Conservation (phyloP, 257 asterid genomes). For the Linderniella brevidens region DNA sequence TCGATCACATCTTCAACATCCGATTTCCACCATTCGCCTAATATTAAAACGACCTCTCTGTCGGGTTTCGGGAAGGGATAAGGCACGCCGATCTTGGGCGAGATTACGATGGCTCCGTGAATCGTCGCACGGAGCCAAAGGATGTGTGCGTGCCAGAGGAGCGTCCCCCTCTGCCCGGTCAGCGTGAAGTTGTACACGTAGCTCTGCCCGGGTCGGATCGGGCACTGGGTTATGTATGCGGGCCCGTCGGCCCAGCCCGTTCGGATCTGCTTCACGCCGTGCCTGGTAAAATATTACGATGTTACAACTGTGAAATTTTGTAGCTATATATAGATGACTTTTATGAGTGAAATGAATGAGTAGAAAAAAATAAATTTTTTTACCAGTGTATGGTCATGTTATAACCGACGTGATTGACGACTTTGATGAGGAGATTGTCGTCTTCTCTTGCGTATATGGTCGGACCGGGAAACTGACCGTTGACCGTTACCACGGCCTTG, state of each 20-base stretch:
- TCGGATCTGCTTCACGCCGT: slow-evolving; percentile 42
- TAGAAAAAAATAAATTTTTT: background rate
- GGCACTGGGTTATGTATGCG: slow-evolving; percentile 56
- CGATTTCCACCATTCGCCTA: slow-evolving; percentile 67
- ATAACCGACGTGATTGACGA: slow-evolving; percentile 36
- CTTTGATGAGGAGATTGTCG: slow-evolving; percentile 36
- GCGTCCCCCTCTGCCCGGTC: slow-evolving; percentile 45
- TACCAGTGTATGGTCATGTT: slow-evolving; percentile 47
- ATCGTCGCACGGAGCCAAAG: slow-evolving; percentile 57
- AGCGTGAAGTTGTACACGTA: slow-evolving; percentile 49
- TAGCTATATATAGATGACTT: background rate
- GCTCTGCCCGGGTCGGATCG: slow-evolving; percentile 40
- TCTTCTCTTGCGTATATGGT: slow-evolving; percentile 42
- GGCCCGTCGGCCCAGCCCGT: slow-evolving; percentile 81
- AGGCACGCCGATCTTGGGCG: slow-evolving; percentile 23
- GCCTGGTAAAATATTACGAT: slow-evolving; percentile 22
- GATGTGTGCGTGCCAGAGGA: slow-evolving; percentile 66
- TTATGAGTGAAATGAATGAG: no score
- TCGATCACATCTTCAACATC: slow-evolving; percentile 41
- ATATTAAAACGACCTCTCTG: slow-evolving; percentile 26
- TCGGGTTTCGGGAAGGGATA: slow-evolving; percentile 52
- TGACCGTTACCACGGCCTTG: slow-evolving; percentile 37
- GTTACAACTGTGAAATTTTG: background rate
- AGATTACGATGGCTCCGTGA: slow-evolving; percentile 42
- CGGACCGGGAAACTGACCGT: slow-evolving; percentile 55